Percentiles rank a stretch among this genome's conserved stretches.
phyloP scores from a whole-genome alignment of 176 grass and related monocot genomes.

The Musa itinerans region DNA sequence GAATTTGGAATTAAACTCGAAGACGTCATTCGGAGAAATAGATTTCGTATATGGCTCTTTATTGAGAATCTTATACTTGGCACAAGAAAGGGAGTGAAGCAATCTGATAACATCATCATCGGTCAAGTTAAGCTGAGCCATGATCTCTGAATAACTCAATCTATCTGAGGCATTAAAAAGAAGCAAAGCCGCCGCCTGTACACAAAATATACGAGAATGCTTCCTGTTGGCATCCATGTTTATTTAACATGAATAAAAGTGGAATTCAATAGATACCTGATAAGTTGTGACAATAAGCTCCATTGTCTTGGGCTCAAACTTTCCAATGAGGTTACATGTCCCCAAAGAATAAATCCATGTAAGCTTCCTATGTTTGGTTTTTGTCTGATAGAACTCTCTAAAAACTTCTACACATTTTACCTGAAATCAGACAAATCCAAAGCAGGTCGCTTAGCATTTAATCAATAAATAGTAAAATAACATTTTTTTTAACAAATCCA shows the following conservation, averaged over 20 bases:
- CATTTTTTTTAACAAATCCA: constrained; percentile 88
- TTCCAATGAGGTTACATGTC: constrained; percentile 81
- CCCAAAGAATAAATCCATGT: constrained; percentile 99
- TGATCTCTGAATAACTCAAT: constrained; percentile 24
- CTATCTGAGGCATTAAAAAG: constrained; percentile 23
- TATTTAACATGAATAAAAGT: neutral
- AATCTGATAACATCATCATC: constrained; percentile 27
- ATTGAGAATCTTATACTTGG: constrained; percentile 23
- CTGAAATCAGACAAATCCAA: constrained; percentile 20
- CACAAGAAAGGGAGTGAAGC: constrained; percentile 25
- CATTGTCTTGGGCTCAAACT: constrained; percentile 77
- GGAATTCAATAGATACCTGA: constrained; percentile 37
- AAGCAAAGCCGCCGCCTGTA: constrained; percentile 18
- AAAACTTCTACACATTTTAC: constrained; percentile 98
- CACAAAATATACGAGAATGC: neutral
- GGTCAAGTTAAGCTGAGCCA: constrained; percentile 20
- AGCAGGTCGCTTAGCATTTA: neutral
- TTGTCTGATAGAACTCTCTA: constrained; percentile 87
- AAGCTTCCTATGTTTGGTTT: constrained; percentile 94
- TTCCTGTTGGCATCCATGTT: neutral
- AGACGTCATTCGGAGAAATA: constrained; percentile 25
- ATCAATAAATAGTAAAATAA: neutral
- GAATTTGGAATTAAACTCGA: constrained; percentile 93
- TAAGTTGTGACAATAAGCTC: constrained; percentile 95
- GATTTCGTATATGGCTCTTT: constrained; percentile 22